Evolutionary conservation across 257 asterid genomes (phyloP).

Genomic region (Gardenia jasminoides): DNA sequence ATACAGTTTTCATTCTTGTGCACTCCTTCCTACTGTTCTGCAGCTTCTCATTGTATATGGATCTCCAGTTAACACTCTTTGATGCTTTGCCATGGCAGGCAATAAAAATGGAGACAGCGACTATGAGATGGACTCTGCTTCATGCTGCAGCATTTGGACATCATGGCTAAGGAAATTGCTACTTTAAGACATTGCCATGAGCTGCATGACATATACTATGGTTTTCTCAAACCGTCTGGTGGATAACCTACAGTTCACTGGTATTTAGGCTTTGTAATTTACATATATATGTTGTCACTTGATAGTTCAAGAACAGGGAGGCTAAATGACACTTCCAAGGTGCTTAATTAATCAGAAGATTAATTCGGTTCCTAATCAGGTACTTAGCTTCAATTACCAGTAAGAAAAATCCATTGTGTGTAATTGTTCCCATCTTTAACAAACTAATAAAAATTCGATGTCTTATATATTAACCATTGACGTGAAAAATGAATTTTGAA

Average conservation of each 20-base stretch:
- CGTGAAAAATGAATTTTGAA: too few relatives aligned
- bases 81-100: not conserved
- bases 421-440: not conserved
- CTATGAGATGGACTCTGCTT: not conserved
- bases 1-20: not conserved
- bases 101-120: not conserved
- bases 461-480: too few relatives aligned
- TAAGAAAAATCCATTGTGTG: not conserved
- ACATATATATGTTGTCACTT: too few relatives aligned
- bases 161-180: not conserved
- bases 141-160: not conserved
- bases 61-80: not conserved
- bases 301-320: not conserved
- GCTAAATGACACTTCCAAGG: not conserved
- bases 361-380: too few relatives aligned
- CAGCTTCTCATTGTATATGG: not conserved
- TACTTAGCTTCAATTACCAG: not conserved
- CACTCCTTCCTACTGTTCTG: not conserved
- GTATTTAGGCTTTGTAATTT: not conserved
- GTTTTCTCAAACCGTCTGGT: not conserved
- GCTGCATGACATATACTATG: not conserved
- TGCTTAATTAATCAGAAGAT: not conserved
- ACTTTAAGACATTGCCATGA: not conserved
- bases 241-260: not conserved
- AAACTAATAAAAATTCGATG: too few relatives aligned